Evolutionary conservation across 306 rosid species (phyloP), one percentile per base, ranked within the genome.

Genomic region (Arachis stenosperma): DNA sequence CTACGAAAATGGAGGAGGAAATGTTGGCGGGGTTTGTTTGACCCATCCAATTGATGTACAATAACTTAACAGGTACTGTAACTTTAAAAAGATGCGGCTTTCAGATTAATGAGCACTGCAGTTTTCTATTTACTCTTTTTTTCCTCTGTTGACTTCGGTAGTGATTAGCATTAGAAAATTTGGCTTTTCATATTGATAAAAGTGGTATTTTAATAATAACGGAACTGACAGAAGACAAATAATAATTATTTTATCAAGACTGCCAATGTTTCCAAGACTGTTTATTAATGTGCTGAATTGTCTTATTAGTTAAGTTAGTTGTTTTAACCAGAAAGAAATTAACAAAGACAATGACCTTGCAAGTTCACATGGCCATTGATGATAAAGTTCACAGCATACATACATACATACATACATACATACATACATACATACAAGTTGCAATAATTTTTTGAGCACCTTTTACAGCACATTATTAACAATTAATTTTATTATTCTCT

Each of bases 31-130:
- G 84, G 86, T 83, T 82, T 77, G 82, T 75, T 78, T 85, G 79
- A 85, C 82, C 81, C 89, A 78, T 85, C 91, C 86, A 75, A 82
- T 84, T 89, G 68, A 63, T 94, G 98, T 91, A 87, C 89, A 85
- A 87, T 85, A 88, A 79, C 90, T 84, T 84, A 74, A 71, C 82
- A 77, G 79, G 84, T 81, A 65, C 85, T 91, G 87, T 88, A 87
- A 79, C 92, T 75, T 74, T 51, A 71, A 73, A 83, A 75, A 81
- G 57, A 78, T 62, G 75, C 69, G 90, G 82, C 86, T 77, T 75
- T 83, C 77, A 79, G 86, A 74, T 81, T 77, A 70, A 75, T 36
- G 40, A 78, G 73, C 82, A 79, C 63, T 71, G 59, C 82, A 71
- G 79, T 75, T 75, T 61, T 68, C 2, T 40, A 22, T 22, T 22